Base-by-base conservation (phyloP, 805 yeast genomes). In the Teunomyces atbi region DNA sequence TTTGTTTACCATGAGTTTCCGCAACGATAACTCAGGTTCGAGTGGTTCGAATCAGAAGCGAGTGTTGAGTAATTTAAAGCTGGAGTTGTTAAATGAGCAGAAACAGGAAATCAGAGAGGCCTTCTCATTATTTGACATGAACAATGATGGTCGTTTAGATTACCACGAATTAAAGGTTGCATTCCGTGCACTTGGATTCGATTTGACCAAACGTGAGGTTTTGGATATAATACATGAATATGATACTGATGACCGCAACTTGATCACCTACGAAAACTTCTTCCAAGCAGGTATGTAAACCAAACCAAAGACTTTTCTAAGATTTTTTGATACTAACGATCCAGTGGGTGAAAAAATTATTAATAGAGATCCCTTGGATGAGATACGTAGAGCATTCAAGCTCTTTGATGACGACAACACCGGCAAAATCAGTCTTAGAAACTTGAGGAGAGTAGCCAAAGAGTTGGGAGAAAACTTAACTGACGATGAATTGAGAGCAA, bases 141-240 rank as follows among this genome's bases (percentile, higher is more conserved):
- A 94, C 66, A 82, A 81, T 49, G 98, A 94, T 63, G 96, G 97
- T 3, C 78, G 76, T 53, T 74, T 94, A 43, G 97, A 94, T 58
- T 92, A 87, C 64, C 98, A 94, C 59, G 98, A 92, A 58, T 73
- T 89, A 53, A 91, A 89, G 66, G 96, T 90, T 15, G 97, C 99
- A 0, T 81, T 94, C 71, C 72, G 96, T 45, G 99, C 99, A 0
- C 73, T 94, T 34, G 98, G 97, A 21, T 92, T 94, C 60, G 96
- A 89, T 42, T 76, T 87, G 56, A 69, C 86, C 23, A 83, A 90
- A 57, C 77, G 83, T 51, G 89, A 86, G 46, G 86, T 92, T 3
- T 73, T 86, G 51, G 83, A 82, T 41, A 77, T 89, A 18, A 84
- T 94, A 40, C 85, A 83, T 44, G 91, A 86, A 59, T 91, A 87